These are phyloP conservation scores for Rhodomyrtus tomentosa DNA, from an alignment of 345 rosid genomes.

Conservation along the genomic window DNA sequence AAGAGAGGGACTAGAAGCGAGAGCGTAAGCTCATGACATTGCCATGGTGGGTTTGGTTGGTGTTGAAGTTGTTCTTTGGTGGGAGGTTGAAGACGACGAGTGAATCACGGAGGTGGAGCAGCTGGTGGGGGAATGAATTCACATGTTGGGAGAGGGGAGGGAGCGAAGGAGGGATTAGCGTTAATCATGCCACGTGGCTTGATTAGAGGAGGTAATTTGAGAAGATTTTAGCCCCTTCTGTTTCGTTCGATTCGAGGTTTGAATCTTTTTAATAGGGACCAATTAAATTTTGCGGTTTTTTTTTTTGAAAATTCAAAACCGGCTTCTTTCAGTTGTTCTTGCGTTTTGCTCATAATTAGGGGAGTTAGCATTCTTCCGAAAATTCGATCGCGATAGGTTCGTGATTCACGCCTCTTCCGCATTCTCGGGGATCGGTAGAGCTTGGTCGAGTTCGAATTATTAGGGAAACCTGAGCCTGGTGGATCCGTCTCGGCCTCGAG, in stretches of 20 bases:
- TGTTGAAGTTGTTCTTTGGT: background rate
- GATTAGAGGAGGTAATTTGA: background rate
- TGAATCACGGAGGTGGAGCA: background rate
- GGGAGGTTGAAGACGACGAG: background rate
- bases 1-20: background rate
- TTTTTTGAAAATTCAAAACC: background rate
- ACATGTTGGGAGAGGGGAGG: background rate
- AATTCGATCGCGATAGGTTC: background rate
- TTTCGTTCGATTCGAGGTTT: background rate
- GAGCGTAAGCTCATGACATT: background rate
- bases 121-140: background rate
- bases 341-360: background rate
- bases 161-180: background rate
- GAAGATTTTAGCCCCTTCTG: background rate
- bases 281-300: background rate
- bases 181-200: background rate
- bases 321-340: background rate
- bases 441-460: background rate
- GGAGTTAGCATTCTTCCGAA: background rate
- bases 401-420: background rate
- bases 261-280: background rate
- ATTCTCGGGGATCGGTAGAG: background rate
- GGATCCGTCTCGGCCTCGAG: background rate
- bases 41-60: background rate
- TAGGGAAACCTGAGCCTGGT: background rate